Base-by-base conservation (phyloP, 768 basidiomycete species). In the Kwoniella europaea region DNA sequence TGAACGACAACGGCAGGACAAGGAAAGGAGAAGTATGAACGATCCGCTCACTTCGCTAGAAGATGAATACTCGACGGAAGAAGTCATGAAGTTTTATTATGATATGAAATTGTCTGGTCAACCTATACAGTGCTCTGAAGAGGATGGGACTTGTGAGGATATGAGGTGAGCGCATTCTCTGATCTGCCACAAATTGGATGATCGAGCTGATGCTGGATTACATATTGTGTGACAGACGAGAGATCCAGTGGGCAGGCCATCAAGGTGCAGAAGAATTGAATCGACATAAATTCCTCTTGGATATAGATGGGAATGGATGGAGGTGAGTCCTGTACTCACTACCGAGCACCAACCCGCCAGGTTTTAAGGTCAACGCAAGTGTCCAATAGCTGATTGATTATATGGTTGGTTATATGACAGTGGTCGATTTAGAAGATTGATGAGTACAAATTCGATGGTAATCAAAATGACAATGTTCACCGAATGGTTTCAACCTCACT, bases 391-490 rank as follows among this genome's bases (percentile, higher is more conserved):
- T 35, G 35, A 35, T 35, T 35, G 7, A 10, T 29, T 16, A 35
- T 66, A 16, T 15, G 18, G 10, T 52, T 13, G 46, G 16, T 22
- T 12, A 3, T 20, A 24, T 61, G 7, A 3, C 46, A 76, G 77
- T 64, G 79, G 79, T 42, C 74, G 78, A 20, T 77, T 81, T 63
- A 65, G 74, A 29, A 75, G 73, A 55, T 70, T 85, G 54, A 84
- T 85, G 84, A 81, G 78, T 60, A 83, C 82, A 22, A 85, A 85
- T 67, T 83, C 84, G 58, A 74, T 84, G 35, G 83, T 85, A 22
- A 79, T 85, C 72, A 85, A 85, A 62, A 72, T 79, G 42, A 82
- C 82, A 2, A 82, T 84, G 63, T 85, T 79, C 76, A 85, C 82
- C 69, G 84, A 71, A 68, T 85, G 84, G 84, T 80, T 84, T 29